Percentiles rank a stretch among this genome's conserved stretches.
These are phyloP conservation scores for Sugiyamaella sp. DNA, from an alignment of 1,139 yeast species.

Conservation along the genomic window DNA sequence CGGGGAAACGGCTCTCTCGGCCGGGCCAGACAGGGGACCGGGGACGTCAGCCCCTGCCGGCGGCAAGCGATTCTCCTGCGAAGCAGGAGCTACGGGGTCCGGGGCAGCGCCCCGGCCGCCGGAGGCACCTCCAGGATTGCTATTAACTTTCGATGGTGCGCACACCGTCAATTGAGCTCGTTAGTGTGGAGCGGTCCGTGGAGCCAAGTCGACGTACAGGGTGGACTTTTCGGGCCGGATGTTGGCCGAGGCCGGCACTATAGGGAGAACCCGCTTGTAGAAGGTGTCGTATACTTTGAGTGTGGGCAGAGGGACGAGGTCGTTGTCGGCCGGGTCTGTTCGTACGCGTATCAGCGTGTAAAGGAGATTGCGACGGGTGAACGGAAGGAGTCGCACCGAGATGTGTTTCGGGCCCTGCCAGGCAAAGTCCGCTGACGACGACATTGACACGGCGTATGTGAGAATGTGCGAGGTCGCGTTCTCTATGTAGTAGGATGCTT, in stretches of 20 bases:
- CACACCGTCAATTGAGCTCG: too few relatives aligned
- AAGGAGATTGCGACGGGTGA: conserved; percentile 52
- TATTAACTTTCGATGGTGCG: too few relatives aligned
- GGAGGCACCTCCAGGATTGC: too few relatives aligned
- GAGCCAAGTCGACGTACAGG: conserved; percentile 10
- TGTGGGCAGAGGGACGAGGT: conserved; percentile 53
- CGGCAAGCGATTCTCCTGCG: too few relatives aligned
- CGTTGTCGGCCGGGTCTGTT: conserved; percentile 2
- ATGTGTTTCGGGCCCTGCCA: conserved; percentile 44
- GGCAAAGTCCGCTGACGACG: conserved; percentile 46
- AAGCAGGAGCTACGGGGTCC: too few relatives aligned
- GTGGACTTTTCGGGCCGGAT: conserved; percentile 13
- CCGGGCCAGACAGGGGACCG: too few relatives aligned
- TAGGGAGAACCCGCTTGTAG: conserved; percentile 65
- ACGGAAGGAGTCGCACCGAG: conserved; percentile 62
- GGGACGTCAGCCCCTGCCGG: too few relatives aligned
- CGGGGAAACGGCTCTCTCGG: too few relatives aligned
- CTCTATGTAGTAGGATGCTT: conserved; percentile 57
- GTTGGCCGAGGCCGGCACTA: conserved; percentile 46
- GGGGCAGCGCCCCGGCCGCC: too few relatives aligned
- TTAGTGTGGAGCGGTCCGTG: too few relatives aligned
- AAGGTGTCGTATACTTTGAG: conserved; percentile 65
- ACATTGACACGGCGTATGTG: conserved; percentile 57
- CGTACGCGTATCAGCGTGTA: conserved; percentile 42
- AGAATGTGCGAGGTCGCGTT: conserved; percentile 74